A percentile compares a stretch with the other conserved stretches of the same genome.
Evolutionary conservation across 192 early-diverging fungal genomes (phyloP).

Genomic region (Chytriomyces hyalinus): DNA sequence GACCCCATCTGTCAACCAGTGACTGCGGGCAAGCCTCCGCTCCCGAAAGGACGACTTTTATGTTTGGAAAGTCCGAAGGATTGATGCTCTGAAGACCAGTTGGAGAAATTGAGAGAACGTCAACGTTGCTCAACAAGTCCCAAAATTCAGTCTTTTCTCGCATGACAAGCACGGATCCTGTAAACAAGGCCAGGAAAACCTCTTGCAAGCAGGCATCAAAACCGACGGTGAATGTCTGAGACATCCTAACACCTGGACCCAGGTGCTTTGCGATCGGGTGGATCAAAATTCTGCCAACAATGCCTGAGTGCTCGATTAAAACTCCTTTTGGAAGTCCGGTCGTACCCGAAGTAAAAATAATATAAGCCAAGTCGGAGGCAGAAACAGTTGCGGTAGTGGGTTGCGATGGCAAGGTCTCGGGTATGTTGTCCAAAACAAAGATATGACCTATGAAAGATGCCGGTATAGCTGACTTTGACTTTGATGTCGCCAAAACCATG

Average conservation of each 20-base stretch:
- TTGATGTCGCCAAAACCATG: no score
- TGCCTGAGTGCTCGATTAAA: slow-evolving; percentile 33
- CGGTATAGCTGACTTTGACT: not conserved
- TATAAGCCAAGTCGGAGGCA: not conserved
- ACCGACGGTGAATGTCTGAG: slow-evolving; percentile 28
- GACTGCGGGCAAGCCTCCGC: slow-evolving; percentile 27
- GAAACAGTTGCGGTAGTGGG: not conserved
- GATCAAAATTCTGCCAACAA: slow-evolving; percentile 20
- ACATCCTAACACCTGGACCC: slow-evolving; percentile 12
- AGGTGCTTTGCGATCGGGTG: slow-evolving; percentile 3
- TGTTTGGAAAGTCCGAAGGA: slow-evolving; percentile 37
- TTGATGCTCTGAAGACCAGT: slow-evolving; percentile 34
- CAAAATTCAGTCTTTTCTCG: slow-evolving; percentile 32
- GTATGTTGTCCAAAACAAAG: not conserved
- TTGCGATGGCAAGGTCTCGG: not conserved
- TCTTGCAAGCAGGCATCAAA: slow-evolving; percentile 43
- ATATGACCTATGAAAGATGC: not conserved
- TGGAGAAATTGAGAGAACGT: slow-evolving; percentile 38
- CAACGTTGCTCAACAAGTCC: slow-evolving; percentile 24
- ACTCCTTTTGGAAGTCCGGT: slow-evolving; percentile 53
- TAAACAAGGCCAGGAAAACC: slow-evolving; percentile 29
- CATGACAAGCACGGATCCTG: slow-evolving; percentile 31
- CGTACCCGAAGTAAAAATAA: slow-evolving; percentile 49
- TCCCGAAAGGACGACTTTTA: slow-evolving; percentile 32
- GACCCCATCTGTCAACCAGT: slow-evolving; percentile 37